Evolutionary conservation across 164 flowering plant species (phyloP), one percentile per base, ranked within the genome.

Genomic region (Santalum album): DNA sequence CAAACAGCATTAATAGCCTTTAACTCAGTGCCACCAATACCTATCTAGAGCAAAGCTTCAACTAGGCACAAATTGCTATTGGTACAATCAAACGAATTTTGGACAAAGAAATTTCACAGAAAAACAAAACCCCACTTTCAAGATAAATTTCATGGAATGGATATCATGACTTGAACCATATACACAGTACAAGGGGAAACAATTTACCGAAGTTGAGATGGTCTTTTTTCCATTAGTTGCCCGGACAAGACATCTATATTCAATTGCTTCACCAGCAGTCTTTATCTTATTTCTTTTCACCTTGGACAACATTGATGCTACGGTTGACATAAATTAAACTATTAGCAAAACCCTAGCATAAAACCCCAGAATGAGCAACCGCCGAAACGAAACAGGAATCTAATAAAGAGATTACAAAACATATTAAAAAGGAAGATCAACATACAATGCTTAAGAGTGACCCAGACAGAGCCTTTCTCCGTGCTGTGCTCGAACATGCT

Each of bases 401-500:
- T 2, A 36, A 15, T 10, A 46, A 3, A 46, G n/a, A n/a, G n/a
- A n/a, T n/a, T n/a, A n/a, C n/a, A n/a, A n/a, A n/a, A n/a, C n/a
- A n/a, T n/a, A n/a, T n/a, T n/a, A n/a, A n/a, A n/a, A n/a, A n/a
- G 16, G 23, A 46, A 7, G 16, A 15, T 25, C 4, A 22, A 49
- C 27, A 60, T 73, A 86, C 95, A 89, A 64, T 82, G 75, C 58
- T 89, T 89, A 20, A 86, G 66, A 34, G 89, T 86, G 54, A 89
- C 91, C 95, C 96, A 89, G 22, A 89, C 86, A 45, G 95, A 80
- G 40, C 87, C 86, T 35, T 74, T 72, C 55, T 86, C 95, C 5
- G 75, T 75, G 59, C 67, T 82, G 22, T 64, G 66, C 74, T 84
- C 89, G 49, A 79, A 86, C 96, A 89, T 84, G 72, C 70, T 82